A percentile compares a stretch with the other conserved stretches of the same genome.
These are phyloP conservation scores for Monosporascus sp. DNA, from an alignment of 2,329 filamentous ascomycete genomes.

Conservation along the genomic window DNA sequence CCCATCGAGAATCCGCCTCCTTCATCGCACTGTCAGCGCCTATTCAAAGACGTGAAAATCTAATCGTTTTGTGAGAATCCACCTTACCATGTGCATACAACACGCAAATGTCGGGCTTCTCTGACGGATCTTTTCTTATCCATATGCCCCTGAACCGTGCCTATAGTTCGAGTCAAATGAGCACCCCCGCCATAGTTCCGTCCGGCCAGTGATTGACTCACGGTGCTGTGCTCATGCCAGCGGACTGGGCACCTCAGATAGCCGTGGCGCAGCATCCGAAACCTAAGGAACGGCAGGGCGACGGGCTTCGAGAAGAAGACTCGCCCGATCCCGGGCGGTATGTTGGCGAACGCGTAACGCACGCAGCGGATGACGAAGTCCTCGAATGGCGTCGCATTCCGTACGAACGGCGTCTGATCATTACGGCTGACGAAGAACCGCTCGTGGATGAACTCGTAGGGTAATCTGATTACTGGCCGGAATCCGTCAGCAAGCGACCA, in stretches of 20 bases:
- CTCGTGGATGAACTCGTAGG: conserved; percentile 53
- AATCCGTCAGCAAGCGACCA: not conserved
- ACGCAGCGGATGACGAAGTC: conserved; percentile 74
- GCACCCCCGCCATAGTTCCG: not conserved
- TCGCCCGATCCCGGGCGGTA: conserved; percentile 62
- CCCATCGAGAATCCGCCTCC: conserved; percentile 82
- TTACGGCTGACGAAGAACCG: conserved; percentile 42
- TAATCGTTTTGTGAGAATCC: not conserved
- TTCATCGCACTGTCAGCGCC: conserved; percentile 33
- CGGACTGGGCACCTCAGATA: conserved; percentile 55
- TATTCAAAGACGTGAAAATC: not conserved
- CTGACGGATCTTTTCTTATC: conserved; percentile 56
- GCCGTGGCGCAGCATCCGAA: conserved; percentile 70
- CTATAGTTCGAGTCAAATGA: conserved; percentile 25
- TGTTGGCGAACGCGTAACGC: conserved; percentile 68
- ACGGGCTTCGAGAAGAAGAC: conserved; percentile 76
- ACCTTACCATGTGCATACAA: conserved; percentile 72
- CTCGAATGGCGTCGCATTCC: conserved; percentile 66
- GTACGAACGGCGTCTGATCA: conserved; percentile 57
- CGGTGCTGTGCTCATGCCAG: conserved; percentile 53
- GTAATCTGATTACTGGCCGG: conserved; percentile 50
- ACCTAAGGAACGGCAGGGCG: conserved; percentile 67
- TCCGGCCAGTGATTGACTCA: conserved; percentile 24
- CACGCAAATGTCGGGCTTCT: conserved; percentile 68
- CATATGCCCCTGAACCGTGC: conserved; percentile 60